Evolutionary conservation across 2,329 filamentous ascomycete species (phyloP).

Genomic region (Cordyceps cicadae): DNA sequence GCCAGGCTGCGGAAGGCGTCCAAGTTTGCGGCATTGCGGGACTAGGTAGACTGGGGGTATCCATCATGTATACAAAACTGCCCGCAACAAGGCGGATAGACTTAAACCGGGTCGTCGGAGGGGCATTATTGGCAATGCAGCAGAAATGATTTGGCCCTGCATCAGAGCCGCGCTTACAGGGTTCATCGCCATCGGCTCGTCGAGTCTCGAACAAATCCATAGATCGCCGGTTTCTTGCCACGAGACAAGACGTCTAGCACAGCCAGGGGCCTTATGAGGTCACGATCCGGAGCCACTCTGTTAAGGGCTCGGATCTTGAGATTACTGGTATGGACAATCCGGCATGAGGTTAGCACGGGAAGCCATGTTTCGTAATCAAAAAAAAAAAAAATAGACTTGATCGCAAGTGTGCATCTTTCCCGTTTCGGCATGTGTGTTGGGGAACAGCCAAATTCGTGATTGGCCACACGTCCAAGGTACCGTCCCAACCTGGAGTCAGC

Average conservation of each 20-base stretch:
- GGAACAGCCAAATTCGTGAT: too few relatives aligned
- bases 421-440: background rate
- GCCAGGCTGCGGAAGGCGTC: constrained; percentile 31
- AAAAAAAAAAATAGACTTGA: background rate
- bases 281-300: background rate
- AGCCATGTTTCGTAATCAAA: background rate
- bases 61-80: background rate
- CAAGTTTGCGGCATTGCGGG: constrained; percentile 27
- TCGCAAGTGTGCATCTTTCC: background rate
- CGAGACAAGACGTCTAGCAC: background rate
- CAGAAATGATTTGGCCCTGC: too few relatives aligned
- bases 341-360: background rate
- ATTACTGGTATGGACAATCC: too few relatives aligned
- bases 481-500: background rate
- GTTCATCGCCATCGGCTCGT: too few relatives aligned
- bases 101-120: background rate
- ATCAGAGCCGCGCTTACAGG: too few relatives aligned
- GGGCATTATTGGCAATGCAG: background rate
- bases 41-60: background rate
- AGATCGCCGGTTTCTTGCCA: too few relatives aligned
- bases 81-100: background rate
- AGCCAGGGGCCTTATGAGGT: background rate
- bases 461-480: too few relatives aligned
- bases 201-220: too few relatives aligned
- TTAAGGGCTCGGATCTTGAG: background rate